Evolutionary conservation across 2,329 filamentous ascomycete species (phyloP).

Genomic region (Ceratocystiopsis brevicomis): DNA sequence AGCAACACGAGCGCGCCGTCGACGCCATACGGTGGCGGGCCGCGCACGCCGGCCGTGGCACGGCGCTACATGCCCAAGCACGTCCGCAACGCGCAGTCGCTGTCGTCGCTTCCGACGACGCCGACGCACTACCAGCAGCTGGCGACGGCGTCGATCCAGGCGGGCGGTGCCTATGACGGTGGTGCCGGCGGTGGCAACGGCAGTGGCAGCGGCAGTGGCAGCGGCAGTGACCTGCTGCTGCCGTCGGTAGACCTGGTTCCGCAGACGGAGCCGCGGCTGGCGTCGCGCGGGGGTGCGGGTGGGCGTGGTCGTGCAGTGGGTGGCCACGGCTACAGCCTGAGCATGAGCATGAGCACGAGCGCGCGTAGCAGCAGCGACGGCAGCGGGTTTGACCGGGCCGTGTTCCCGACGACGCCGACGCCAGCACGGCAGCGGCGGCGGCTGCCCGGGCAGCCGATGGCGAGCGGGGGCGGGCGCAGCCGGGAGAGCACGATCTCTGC

Average conservation of each 20-base stretch:
- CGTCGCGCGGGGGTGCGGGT: slow-evolving; percentile 15
- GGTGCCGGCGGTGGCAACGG: no score
- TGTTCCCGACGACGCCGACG: slow-evolving; percentile 25
- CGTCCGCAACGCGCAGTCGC: slow-evolving; percentile 57
- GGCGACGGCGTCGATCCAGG: no score
- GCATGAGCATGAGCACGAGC: slow-evolving; percentile 2
- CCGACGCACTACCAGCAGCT: slow-evolving; percentile 27
- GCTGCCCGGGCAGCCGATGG: slow-evolving; percentile 1
- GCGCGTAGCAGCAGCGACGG: no score
- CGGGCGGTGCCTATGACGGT: no score
- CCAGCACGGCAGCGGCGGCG: slow-evolving; percentile 6
- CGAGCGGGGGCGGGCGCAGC: slow-evolving; percentile 39
- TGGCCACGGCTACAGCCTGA: slow-evolving; percentile 1
- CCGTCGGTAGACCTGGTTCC: slow-evolving; percentile 45
- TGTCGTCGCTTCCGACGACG: slow-evolving; percentile 70
- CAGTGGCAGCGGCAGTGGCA: slow-evolving; percentile 10
- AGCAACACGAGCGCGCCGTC: slow-evolving; percentile 58
- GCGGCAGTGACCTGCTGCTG: slow-evolving; percentile 32
- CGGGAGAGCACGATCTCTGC: slow-evolving; percentile 75
- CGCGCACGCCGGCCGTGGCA: no score
- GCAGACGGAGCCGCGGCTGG: slow-evolving; percentile 36
- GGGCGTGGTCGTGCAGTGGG: neutral
- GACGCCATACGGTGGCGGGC: slow-evolving; percentile 34
- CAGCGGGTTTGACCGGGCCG: slow-evolving; percentile 11
- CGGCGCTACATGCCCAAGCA: slow-evolving; percentile 40